Conservation (phyloP, 768 basidiomycete genomes). For the Zangia roseola region DNA sequence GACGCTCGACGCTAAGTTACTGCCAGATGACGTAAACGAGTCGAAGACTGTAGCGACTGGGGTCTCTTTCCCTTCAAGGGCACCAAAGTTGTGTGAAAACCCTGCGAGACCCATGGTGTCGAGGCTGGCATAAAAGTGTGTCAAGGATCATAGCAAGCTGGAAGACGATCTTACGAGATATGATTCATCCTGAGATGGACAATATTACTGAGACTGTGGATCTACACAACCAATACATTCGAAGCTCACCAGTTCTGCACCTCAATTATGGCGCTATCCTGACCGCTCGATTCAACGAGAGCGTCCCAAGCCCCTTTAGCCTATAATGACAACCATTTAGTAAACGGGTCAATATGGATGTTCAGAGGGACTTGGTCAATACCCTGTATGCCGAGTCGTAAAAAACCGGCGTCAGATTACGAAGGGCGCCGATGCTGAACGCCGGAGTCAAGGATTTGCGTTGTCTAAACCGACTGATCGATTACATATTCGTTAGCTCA, state of each 20-base stretch:
- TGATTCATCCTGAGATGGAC: constrained; percentile 38
- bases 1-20: constrained; percentile 25
- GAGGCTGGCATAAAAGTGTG: constrained; percentile 34
- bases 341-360: neutral
- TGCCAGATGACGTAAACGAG: constrained; percentile 25
- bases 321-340: constrained; percentile 11
- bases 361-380: neutral
- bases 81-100: constrained; percentile 56
- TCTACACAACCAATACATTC: too few relatives aligned
- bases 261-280: too few relatives aligned
- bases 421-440: constrained; percentile 37
- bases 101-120: constrained; percentile 60
- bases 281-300: too few relatives aligned
- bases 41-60: constrained; percentile 43
- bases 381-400: constrained; percentile 43
- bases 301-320: constrained; percentile 31
- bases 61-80: constrained; percentile 47
- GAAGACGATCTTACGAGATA: constrained; percentile 26
- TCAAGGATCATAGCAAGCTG: neutral
- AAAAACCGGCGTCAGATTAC: constrained; percentile 36
- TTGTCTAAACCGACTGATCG: constrained; percentile 13
- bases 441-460: too few relatives aligned
- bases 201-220: too few relatives aligned
- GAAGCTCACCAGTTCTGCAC: too few relatives aligned
- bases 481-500: neutral